A percentile compares a stretch with the other conserved stretches of the same genome.
Evolutionary conservation across 1,139 yeast species (phyloP).

Genomic region (Hanseniaspora gamundiae): DNA sequence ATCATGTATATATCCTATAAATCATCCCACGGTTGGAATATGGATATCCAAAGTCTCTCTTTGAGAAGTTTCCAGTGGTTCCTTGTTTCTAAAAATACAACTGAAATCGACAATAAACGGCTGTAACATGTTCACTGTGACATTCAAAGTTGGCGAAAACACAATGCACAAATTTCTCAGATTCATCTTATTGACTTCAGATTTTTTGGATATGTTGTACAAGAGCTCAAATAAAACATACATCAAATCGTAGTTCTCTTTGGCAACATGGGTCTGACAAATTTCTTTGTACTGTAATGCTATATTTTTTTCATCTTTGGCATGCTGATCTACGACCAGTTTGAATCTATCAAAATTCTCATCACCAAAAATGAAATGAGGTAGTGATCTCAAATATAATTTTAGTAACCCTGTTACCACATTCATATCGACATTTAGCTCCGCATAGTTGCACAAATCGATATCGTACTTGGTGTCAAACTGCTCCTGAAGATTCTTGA

Average conservation of each 20-base stretch:
- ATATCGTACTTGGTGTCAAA: constrained; percentile 59
- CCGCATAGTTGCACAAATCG: constrained; percentile 36
- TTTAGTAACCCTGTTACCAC: constrained; percentile 72
- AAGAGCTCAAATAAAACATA: constrained; percentile 57
- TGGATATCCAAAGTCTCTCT: constrained; percentile 27
- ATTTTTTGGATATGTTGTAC: constrained; percentile 49
- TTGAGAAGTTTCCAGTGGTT: constrained; percentile 24
- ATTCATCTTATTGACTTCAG: constrained; percentile 71
- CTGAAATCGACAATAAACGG: constrained; percentile 53
- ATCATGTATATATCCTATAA: not conserved
- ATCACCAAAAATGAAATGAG: constrained; percentile 49
- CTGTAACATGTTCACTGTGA: constrained; percentile 53
- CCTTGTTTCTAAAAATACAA: constrained; percentile 46
- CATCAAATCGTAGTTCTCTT: constrained; percentile 47
- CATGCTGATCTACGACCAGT: constrained; percentile 23
- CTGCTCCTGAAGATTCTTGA: constrained; percentile 56
- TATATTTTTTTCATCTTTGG: constrained; percentile 22
- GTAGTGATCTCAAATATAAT: constrained; percentile 60
- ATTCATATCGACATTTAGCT: constrained; percentile 39
- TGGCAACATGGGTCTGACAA: constrained; percentile 26
- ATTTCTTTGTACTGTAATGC: constrained; percentile 25
- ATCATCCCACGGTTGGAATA: constrained; percentile 20
- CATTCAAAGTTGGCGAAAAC: constrained; percentile 71
- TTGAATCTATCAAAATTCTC: constrained; percentile 32
- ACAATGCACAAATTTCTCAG: constrained; percentile 69